phyloP scores from a whole-genome alignment of 441 rosid genomes.

The Arabidopsis hybrid region DNA sequence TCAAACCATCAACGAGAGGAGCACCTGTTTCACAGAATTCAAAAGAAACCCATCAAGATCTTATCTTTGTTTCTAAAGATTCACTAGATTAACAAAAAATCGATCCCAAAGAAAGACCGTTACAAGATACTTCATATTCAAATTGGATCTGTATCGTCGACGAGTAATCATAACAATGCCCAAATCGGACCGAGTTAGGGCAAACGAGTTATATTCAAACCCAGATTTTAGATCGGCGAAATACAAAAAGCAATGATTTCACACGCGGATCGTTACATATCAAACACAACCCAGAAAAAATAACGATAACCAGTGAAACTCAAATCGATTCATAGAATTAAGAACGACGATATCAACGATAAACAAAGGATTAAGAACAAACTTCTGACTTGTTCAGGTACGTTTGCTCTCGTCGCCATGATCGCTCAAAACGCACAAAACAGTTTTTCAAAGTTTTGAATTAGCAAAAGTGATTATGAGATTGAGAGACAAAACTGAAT shows the following conservation, averaged over 20 bases:
- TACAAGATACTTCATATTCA: neutral
- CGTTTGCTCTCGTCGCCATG: conserved; percentile 6
- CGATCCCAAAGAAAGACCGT: neutral
- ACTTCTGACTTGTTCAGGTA: conserved; percentile 47
- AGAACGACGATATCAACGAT: neutral
- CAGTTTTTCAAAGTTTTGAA: no score
- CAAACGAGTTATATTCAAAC: neutral
- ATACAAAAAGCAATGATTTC: neutral
- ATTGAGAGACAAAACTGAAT: no score
- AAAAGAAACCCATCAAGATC: conserved; percentile 29
- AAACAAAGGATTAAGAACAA: neutral
- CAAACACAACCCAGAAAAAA: neutral
- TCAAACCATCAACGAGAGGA: conserved; percentile 50
- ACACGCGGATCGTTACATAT: neutral
- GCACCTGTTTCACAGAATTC: conserved; percentile 50
- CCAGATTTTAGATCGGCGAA: conserved; percentile 8
- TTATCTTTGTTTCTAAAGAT: conserved; percentile 10
- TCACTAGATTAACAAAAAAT: neutral
- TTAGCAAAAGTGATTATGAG: no score
- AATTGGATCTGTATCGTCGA: neutral
- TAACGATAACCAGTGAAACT: no score
- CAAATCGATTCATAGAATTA: neutral
- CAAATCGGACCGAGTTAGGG: conserved; percentile 18
- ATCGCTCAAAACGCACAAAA: neutral
- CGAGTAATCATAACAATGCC: neutral